These are phyloP conservation scores for Delphinella strobiligena DNA, from an alignment of 2,329 filamentous ascomycete genomes.

Conservation along the genomic window DNA sequence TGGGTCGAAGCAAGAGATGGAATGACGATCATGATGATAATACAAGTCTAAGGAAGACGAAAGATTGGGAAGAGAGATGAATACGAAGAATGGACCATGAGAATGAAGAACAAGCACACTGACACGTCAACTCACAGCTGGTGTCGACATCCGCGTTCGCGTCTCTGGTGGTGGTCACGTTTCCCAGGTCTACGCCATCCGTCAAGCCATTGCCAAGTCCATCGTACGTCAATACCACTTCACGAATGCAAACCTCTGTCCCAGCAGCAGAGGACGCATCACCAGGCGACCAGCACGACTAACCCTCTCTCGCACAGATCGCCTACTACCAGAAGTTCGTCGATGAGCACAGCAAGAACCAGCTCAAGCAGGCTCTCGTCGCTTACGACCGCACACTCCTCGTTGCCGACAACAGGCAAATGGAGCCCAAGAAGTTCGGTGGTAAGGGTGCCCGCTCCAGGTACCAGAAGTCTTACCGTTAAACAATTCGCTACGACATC, in stretches of 20 bases:
- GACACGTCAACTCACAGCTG: conserved; percentile 31
- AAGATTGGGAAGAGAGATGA: conserved; percentile 1
- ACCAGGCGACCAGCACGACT: conserved; percentile 1
- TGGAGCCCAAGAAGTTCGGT: conserved; percentile 97
- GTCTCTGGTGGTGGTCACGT: conserved; percentile 96
- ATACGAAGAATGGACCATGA: background rate
- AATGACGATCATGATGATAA: background rate
- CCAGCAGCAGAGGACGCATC: background rate
- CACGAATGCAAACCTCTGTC: background rate
- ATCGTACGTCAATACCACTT: conserved; percentile 40
- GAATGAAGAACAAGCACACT: background rate
- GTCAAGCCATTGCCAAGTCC: conserved; percentile 96
- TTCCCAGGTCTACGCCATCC: conserved; percentile 95
- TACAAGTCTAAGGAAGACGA: conserved; percentile 3
- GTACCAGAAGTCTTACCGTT: conserved; percentile 99
- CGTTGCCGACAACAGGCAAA: conserved; percentile 97
- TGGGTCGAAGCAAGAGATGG: too few relatives aligned
- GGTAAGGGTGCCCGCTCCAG: conserved; percentile 88
- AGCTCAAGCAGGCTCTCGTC: conserved; percentile 92
- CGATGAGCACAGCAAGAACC: conserved; percentile 99
- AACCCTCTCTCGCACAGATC: conserved; percentile 29
- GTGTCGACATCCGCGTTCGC: conserved; percentile 94
- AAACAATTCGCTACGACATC: conserved; percentile 33
- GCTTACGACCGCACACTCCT: conserved; percentile 95
- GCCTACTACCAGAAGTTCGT: conserved; percentile 99